Percentiles rank a stretch among this genome's conserved stretches.
Conservation (phyloP, 2,329 filamentous ascomycete species). For the Dendryphion nanum region DNA sequence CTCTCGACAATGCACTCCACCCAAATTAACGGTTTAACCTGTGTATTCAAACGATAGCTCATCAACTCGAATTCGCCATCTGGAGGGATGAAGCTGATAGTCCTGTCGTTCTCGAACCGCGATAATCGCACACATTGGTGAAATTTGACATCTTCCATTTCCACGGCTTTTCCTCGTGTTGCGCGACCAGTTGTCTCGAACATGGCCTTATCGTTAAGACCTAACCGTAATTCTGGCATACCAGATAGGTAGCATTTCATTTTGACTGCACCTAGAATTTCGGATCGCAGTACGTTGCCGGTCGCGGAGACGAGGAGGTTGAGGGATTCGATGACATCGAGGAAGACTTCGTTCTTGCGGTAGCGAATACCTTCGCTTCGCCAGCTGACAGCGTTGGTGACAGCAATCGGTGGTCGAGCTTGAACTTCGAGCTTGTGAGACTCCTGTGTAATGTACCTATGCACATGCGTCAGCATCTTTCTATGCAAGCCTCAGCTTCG, state of each 20-base stretch:
- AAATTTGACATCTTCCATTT: slow-evolving; percentile 99
- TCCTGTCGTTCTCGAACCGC: slow-evolving; percentile 96
- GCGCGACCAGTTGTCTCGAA: slow-evolving; percentile 96
- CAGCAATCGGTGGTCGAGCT: slow-evolving; percentile 91
- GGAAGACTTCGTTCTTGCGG: slow-evolving; percentile 98
- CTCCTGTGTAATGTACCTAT: slow-evolving; percentile 91
- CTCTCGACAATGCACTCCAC: slow-evolving; percentile 97
- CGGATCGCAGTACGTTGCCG: slow-evolving; percentile 91
- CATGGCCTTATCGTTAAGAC: slow-evolving; percentile 99
- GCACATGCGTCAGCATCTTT: slow-evolving; percentile 2
- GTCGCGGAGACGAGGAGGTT: slow-evolving; percentile 93
- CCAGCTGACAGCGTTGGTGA: slow-evolving; percentile 98
- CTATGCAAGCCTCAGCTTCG: neutral
- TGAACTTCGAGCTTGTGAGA: slow-evolving; percentile 98
- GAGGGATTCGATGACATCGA: slow-evolving; percentile 94
- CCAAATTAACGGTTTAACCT: slow-evolving; percentile 98
- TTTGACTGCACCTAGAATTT: slow-evolving; percentile 96
- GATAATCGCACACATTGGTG: slow-evolving; percentile 96
- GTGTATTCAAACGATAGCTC: slow-evolving; percentile 97
- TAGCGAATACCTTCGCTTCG: slow-evolving; percentile 96
- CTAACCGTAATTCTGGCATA: slow-evolving; percentile 93
- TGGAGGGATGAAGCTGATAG: slow-evolving; percentile 97
- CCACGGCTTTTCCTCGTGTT: slow-evolving; percentile 92
- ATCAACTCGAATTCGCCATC: slow-evolving; percentile 99
- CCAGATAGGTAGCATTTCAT: slow-evolving; percentile 99